Conservation (phyloP, 1,139 yeast genomes). For the Taiozyma onychis region DNA sequence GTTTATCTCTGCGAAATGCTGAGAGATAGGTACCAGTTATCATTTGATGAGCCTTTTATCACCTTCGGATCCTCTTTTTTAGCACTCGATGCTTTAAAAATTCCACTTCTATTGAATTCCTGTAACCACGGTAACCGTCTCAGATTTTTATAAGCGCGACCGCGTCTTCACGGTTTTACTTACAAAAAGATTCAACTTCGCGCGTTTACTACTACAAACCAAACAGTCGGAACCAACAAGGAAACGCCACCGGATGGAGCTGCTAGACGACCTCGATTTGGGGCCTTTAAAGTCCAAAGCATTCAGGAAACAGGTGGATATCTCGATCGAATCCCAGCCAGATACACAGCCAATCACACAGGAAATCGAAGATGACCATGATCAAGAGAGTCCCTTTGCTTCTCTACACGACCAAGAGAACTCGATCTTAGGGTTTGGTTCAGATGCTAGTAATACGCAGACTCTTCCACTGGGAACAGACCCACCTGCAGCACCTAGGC, state of each 20-base stretch:
- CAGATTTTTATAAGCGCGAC: neutral
- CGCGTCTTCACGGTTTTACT: neutral
- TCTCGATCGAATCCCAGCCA: constrained; percentile 1
- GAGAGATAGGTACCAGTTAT: no score
- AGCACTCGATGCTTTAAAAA: no score
- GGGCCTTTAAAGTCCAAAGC: constrained; percentile 15
- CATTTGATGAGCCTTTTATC: no score
- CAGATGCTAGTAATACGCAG: neutral
- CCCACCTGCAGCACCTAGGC: neutral
- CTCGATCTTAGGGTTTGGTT: neutral
- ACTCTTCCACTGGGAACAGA: neutral
- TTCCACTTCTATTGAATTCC: neutral
- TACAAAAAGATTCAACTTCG: neutral
- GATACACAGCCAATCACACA: neutral
- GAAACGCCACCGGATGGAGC: constrained; percentile 7
- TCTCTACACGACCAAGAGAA: neutral
- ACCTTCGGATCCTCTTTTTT: no score
- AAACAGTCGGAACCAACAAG: neutral
- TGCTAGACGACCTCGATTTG: constrained; percentile 10
- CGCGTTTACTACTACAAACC: neutral
- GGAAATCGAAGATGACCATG: neutral
- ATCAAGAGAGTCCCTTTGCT: neutral
- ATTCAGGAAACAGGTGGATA: constrained; percentile 15
- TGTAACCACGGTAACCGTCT: neutral
- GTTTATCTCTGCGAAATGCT: no score